phyloP scores from a whole-genome alignment of 768 basidiomycete species.

The Coprinopsis strossmayeri region DNA sequence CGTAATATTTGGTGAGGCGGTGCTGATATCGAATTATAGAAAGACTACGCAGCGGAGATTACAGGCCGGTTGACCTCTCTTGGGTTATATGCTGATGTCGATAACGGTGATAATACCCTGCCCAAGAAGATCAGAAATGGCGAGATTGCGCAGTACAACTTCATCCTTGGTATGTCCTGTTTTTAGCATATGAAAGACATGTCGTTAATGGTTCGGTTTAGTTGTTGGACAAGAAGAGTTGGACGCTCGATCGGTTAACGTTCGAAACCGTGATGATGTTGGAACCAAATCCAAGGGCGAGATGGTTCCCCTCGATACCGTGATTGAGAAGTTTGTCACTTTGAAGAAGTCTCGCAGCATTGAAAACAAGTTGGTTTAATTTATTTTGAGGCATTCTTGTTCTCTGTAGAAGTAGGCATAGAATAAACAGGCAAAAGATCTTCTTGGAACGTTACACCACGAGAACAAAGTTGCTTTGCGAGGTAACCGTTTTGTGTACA shows the following conservation, averaged over 20 bases:
- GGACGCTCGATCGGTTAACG: conserved; percentile 82
- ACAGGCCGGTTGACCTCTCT: conserved; percentile 55
- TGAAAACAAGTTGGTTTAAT: conserved; percentile 31
- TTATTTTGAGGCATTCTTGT: neutral
- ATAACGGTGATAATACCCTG: conserved; percentile 87
- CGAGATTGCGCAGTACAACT: conserved; percentile 97
- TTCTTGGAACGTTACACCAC: no score
- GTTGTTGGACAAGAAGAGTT: conserved; percentile 95
- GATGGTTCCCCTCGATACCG: conserved; percentile 64
- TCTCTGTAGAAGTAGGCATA: neutral
- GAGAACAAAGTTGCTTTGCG: no score
- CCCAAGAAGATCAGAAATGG: conserved; percentile 97
- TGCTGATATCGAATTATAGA: conserved; percentile 37
- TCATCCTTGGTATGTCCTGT: conserved; percentile 73
- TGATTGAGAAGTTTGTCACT: conserved; percentile 60
- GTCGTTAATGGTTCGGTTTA: conserved; percentile 28
- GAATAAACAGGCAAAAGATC: no score
- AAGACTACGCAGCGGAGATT: conserved; percentile 85
- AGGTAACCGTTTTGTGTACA: no score
- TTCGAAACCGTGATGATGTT: conserved; percentile 91
- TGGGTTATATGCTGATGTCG: conserved; percentile 87
- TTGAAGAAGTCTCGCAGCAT: conserved; percentile 54
- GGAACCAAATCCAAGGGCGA: conserved; percentile 79
- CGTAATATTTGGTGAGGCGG: conserved; percentile 8
- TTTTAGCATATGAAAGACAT: no score